These are phyloP conservation scores for Aegilops umbellulata DNA, from an alignment of 176 grass and related monocot species.

Conservation along the genomic window DNA sequence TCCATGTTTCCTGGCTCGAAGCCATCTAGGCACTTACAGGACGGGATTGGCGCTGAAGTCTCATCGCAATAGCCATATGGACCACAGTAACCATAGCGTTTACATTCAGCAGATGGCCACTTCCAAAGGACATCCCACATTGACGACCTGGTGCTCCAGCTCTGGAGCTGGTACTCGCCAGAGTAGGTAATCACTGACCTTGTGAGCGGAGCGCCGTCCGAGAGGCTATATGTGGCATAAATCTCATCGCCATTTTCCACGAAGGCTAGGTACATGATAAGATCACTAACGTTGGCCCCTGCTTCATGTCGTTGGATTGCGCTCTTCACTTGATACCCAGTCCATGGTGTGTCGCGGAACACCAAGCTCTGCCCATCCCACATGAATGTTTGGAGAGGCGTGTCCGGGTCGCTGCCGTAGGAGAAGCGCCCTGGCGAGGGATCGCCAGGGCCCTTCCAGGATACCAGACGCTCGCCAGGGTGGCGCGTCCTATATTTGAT, in stretches of 20 bases:
- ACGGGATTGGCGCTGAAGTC: neutral
- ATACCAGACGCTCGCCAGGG: neutral
- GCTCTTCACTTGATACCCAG: neutral
- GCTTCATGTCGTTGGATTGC: neutral
- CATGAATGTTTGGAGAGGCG: neutral
- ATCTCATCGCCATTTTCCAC: neutral
- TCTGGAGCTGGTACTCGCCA: neutral
- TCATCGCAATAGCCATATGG: conserved; percentile 32
- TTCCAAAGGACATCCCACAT: neutral
- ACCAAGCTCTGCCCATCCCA: neutral
- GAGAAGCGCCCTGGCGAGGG: conserved; percentile 30
- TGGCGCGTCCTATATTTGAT: neutral
- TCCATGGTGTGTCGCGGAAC: conserved; percentile 32
- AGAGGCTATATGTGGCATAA: neutral
- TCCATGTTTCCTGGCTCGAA: neutral
- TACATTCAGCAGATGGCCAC: neutral
- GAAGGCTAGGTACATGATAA: neutral
- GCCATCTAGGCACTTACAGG: conserved; percentile 8
- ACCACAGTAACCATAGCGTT: conserved; percentile 27
- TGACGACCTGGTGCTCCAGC: conserved; percentile 2
- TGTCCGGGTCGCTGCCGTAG: neutral
- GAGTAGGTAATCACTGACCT: neutral
- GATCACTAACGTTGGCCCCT: too few relatives aligned
- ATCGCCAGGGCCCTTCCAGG: conserved; percentile 23
- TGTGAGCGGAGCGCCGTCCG: neutral